Evolutionary conservation across 345 rosid species (phyloP).

Genomic region (Eucalyptus camaldulensis): DNA sequence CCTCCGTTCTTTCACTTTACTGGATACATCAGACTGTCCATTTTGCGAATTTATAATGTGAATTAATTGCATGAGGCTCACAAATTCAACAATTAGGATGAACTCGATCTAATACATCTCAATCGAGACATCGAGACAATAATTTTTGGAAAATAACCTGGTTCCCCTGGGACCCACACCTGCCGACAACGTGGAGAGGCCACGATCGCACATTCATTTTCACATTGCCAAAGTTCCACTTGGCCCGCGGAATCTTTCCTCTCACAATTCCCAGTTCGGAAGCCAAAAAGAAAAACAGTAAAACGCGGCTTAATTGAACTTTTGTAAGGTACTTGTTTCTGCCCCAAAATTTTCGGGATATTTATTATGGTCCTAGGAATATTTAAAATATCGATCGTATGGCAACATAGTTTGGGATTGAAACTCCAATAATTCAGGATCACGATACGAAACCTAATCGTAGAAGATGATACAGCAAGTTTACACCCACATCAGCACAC

Average conservation of each 20-base stretch:
- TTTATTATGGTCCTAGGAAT: neutral
- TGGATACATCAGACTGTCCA: neutral
- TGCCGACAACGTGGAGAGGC: neutral
- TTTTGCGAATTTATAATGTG: neutral
- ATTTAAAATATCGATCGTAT: neutral
- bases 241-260: neutral
- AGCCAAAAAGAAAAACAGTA: neutral
- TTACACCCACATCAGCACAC: neutral
- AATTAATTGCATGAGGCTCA: neutral
- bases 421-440: neutral
- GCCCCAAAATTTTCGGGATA: neutral
- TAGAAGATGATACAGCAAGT: neutral
- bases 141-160: neutral
- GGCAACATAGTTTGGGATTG: neutral
- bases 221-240: neutral
- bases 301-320: neutral
- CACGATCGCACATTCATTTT: neutral
- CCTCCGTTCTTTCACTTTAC: neutral
- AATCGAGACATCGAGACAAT: neutral
- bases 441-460: fast-evolving
- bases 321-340: neutral
- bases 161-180: neutral
- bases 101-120: neutral
- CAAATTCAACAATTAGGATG: neutral
- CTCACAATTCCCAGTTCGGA: neutral